Percentiles rank a stretch among this genome's conserved stretches.
Evolutionary conservation across 352 stramenopile species (phyloP).

Genomic region (Globisporangium uncinulatum): DNA sequence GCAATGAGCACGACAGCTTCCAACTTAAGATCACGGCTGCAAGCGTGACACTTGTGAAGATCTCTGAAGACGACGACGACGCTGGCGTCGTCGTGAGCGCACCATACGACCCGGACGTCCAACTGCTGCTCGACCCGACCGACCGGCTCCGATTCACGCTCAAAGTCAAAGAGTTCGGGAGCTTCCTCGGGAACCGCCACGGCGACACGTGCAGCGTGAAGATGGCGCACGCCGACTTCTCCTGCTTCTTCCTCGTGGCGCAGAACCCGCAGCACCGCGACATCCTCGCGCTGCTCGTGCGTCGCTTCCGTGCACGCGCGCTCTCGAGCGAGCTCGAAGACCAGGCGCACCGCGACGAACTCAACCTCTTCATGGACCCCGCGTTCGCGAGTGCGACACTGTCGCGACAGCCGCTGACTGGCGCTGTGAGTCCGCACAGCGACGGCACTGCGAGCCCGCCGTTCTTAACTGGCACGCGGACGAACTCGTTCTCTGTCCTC

Average conservation of each 20-base stretch:
- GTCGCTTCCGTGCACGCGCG: constrained; percentile 54
- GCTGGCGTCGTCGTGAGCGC: constrained; percentile 49
- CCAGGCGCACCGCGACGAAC: constrained; percentile 48
- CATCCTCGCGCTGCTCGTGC: constrained; percentile 66
- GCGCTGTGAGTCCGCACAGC: not conserved
- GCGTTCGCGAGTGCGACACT: constrained; percentile 27
- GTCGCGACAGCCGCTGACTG: not conserved
- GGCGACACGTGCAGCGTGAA: constrained; percentile 65
- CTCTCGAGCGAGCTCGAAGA: constrained; percentile 49
- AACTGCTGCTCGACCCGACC: constrained; percentile 63
- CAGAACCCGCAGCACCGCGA: constrained; percentile 78
- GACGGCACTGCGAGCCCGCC: not conserved
- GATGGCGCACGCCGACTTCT: constrained; percentile 29
- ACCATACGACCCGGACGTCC: constrained; percentile 51
- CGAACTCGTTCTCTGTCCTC: constrained; percentile 2
- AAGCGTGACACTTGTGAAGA: constrained; percentile 52
- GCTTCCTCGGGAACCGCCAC: constrained; percentile 50
- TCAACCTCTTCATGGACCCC: constrained; percentile 67
- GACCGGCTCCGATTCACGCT: constrained; percentile 66
- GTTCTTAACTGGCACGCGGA: not conserved
- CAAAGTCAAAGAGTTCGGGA: constrained; percentile 75
- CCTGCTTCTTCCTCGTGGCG: constrained; percentile 71
- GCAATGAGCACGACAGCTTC: constrained; percentile 77
- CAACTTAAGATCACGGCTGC: constrained; percentile 68
- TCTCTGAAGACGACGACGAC: constrained; percentile 68